Percentiles rank a stretch among this genome's conserved stretches.
These are phyloP conservation scores for Didymella glomerata DNA, from an alignment of 2,329 filamentous ascomycete genomes.

Conservation along the genomic window DNA sequence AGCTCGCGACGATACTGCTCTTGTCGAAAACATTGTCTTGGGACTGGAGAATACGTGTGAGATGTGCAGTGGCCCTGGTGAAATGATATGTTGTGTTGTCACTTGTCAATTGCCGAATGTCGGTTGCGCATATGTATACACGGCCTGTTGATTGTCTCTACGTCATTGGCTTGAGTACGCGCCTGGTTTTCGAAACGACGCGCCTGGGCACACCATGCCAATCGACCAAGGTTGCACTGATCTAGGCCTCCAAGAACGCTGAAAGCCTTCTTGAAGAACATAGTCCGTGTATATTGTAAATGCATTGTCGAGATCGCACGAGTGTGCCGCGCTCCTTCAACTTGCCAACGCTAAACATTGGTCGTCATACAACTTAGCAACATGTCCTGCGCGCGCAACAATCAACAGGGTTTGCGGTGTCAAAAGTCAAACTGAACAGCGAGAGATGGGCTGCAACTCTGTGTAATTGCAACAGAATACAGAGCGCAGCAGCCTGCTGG, in stretches of 20 bases:
- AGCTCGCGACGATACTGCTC: slow-evolving; percentile 21
- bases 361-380: neutral
- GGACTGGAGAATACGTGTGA: neutral
- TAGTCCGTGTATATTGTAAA: neutral
- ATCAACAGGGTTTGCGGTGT: neutral
- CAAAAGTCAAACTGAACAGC: neutral
- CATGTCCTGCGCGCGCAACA: neutral
- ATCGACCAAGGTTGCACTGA: neutral
- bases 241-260: neutral
- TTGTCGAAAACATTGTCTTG: slow-evolving; percentile 21
- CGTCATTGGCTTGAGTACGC: slow-evolving; percentile 23
- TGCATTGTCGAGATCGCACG: neutral
- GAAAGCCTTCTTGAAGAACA: neutral
- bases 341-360: neutral
- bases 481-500: neutral
- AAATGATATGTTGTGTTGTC: neutral
- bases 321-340: neutral
- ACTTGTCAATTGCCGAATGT: slow-evolving; percentile 3
- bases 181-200: slow-evolving; percentile 12
- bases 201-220: slow-evolving; percentile 6
- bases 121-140: slow-evolving; percentile 10
- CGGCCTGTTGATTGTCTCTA: slow-evolving; percentile 22
- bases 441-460: neutral
- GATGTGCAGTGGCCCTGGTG: neutral
- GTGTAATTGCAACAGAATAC: neutral